Percentiles rank a stretch among this genome's conserved stretches.
Evolutionary conservation across 345 rosid species (phyloP).

Genomic region (Corymbia maculata): DNA sequence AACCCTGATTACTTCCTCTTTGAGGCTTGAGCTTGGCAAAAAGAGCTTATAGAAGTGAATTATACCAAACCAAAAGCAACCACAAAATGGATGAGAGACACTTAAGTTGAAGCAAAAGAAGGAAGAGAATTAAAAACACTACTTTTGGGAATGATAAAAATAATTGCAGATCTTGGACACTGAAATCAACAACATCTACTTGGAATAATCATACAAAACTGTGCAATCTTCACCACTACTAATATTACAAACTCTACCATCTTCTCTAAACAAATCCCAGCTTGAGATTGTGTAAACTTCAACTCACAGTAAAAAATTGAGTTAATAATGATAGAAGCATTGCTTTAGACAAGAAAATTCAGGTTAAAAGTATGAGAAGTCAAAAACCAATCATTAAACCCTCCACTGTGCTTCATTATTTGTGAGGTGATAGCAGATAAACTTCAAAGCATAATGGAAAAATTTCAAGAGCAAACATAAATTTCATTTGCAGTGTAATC

Average conservation of each 20-base stretch:
- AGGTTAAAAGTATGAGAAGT: background rate
- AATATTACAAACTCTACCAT: background rate
- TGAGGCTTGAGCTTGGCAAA: background rate
- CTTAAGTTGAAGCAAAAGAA: background rate
- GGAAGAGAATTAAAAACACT: background rate
- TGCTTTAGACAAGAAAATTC: background rate
- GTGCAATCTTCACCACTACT: background rate
- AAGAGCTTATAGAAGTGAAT: background rate
- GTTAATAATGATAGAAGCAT: background rate
- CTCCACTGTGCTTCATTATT: background rate
- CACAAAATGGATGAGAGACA: background rate
- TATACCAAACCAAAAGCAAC: background rate
- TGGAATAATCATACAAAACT: background rate
- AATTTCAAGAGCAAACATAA: background rate
- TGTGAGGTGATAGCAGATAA: background rate
- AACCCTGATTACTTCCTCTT: background rate
- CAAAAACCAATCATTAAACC: background rate
- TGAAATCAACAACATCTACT: background rate
- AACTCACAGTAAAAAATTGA: background rate
- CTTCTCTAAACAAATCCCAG: background rate
- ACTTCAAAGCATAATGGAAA: background rate
- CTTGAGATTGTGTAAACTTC: background rate
- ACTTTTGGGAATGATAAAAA: background rate
- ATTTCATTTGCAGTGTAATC: background rate
- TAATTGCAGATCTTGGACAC: background rate